These are phyloP conservation scores for Boletus pseudopeckii DNA, from an alignment of 768 basidiomycete genomes.

Conservation along the genomic window DNA sequence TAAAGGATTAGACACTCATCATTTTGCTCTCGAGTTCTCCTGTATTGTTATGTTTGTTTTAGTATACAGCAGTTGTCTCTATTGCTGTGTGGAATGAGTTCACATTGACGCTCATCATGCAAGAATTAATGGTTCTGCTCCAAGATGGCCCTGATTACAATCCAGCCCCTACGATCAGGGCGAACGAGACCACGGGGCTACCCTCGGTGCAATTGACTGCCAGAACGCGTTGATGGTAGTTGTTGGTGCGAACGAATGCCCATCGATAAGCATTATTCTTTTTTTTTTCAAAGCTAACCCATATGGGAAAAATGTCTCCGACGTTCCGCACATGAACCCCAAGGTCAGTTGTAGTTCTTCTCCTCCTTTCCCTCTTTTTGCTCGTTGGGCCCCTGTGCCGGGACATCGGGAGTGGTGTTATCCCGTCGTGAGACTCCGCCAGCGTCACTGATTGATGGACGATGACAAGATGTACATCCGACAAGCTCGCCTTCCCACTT, in stretches of 20 bases:
- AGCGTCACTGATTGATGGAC: not conserved
- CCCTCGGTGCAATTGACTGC: conserved; percentile 7
- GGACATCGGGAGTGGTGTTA: not conserved
- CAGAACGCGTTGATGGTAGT: conserved; percentile 9
- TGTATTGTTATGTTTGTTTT: conserved; percentile 26
- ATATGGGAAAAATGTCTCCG: not conserved
- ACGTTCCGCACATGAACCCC: not conserved
- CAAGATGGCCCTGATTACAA: conserved; percentile 1
- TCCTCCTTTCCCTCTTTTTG: not conserved
- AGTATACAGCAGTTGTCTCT: no score
- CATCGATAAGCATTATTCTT: conserved; percentile 17
- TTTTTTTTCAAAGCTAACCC: not conserved
- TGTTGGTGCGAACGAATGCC: conserved; percentile 7
- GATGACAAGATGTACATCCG: conserved; percentile 6
- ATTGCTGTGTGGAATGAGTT: not conserved
- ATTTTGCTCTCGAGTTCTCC: conserved; percentile 2
- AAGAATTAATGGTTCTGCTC: not conserved
- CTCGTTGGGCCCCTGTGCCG: conserved; percentile 1
- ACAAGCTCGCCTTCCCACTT: no score
- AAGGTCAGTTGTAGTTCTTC: not conserved
- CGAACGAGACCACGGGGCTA: conserved; percentile 14
- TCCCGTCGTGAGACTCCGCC: not conserved
- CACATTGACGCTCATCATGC: not conserved
- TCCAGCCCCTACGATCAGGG: conserved; percentile 2
- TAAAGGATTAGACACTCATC: conserved; percentile 17